Conservation (phyloP, 2,329 filamentous ascomycete genomes). For the Alternaria ventricosa region DNA sequence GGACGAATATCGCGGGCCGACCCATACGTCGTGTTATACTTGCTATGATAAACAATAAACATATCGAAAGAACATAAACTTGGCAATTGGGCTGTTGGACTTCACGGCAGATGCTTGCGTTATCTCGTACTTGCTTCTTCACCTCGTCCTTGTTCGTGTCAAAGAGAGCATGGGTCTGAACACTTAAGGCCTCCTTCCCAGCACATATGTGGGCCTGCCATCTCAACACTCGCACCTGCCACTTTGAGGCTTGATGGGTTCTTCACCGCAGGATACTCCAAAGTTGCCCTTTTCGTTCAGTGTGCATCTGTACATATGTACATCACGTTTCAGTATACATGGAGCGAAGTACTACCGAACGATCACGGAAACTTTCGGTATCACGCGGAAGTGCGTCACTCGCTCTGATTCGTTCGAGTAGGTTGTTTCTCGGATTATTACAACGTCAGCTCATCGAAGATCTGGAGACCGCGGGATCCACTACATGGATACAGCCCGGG, state of each 20-base stretch:
- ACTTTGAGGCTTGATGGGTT: not conserved
- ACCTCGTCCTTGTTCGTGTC: not conserved
- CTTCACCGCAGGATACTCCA: not conserved
- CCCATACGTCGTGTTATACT: conserved; percentile 1
- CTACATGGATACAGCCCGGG: not conserved
- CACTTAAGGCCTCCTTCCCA: not conserved
- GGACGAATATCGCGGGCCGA: not conserved
- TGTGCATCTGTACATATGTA: not conserved
- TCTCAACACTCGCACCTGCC: not conserved
- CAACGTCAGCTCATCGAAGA: not conserved
- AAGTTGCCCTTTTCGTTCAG: not conserved
- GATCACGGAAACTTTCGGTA: not conserved
- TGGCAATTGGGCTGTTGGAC: not conserved
- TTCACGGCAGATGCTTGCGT: not conserved
- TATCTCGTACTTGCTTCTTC: not conserved
- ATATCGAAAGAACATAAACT: not conserved
- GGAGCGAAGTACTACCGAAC: not conserved
- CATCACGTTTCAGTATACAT: not conserved
- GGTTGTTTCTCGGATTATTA: not conserved
- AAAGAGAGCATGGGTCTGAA: not conserved
- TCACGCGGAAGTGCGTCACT: not conserved
- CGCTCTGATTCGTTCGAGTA: not conserved
- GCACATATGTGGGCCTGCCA: not conserved
- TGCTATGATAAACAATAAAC: conserved; percentile 11
- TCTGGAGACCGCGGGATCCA: not conserved